Evolutionary conservation across 1,284 basidiomycete species (phyloP).

Genomic region (Trichosporon ovoides): DNA sequence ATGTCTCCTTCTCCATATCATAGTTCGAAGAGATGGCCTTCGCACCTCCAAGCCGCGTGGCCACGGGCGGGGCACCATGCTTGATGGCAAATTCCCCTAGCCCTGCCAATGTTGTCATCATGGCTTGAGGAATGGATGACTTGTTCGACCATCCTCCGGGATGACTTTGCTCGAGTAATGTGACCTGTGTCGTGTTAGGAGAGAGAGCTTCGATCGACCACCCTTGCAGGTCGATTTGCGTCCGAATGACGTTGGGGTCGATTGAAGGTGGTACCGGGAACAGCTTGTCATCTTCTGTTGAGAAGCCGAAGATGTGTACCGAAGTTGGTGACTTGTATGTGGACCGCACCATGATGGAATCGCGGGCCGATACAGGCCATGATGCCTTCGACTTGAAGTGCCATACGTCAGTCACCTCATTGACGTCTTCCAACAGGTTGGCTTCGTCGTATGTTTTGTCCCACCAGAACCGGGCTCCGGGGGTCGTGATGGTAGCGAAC

Average conservation of each 20-base stretch:
- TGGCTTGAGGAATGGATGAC: slow-evolving; percentile 81
- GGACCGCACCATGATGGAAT: slow-evolving; percentile 84
- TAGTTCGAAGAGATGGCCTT: slow-evolving; percentile 69
- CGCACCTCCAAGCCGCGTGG: slow-evolving; percentile 75
- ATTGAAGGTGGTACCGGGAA: slow-evolving; percentile 71
- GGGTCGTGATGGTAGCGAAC: slow-evolving; percentile 78
- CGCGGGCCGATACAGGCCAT: slow-evolving; percentile 89
- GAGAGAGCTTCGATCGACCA: slow-evolving; percentile 96
- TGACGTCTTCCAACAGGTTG: slow-evolving; percentile 78
- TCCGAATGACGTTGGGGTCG: slow-evolving; percentile 71
- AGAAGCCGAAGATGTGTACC: slow-evolving; percentile 94
- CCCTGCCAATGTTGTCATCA: slow-evolving; percentile 79
- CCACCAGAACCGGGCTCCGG: slow-evolving; percentile 77
- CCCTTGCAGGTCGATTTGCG: slow-evolving; percentile 90
- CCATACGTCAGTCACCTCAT: slow-evolving; percentile 87
- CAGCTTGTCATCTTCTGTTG: slow-evolving; percentile 78
- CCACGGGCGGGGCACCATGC: slow-evolving; percentile 83
- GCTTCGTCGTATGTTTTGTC: slow-evolving; percentile 86
- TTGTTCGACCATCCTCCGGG: slow-evolving; percentile 98
- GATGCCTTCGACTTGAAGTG: slow-evolving; percentile 79
- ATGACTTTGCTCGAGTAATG: slow-evolving; percentile 92
- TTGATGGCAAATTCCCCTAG: slow-evolving; percentile 93
- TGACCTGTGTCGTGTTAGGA: slow-evolving; percentile 89
- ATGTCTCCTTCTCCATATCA: slow-evolving; percentile 77
- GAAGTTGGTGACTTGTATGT: slow-evolving; percentile 95